phyloP scores from a whole-genome alignment of 306 rosid species.

The Cucurbita moschata region DNA sequence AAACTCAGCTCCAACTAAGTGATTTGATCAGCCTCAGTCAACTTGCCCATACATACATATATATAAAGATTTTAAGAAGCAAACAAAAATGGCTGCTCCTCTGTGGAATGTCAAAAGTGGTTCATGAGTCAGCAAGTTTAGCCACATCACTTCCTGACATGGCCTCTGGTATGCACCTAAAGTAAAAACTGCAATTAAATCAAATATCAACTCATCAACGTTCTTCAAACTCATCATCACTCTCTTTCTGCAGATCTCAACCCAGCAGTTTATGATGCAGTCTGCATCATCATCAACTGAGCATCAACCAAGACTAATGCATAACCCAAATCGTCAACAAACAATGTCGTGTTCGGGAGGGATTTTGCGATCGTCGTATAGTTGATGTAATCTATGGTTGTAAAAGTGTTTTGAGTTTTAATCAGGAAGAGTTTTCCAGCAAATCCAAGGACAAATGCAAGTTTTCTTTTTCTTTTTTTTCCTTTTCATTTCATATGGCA shows the following conservation, averaged over 20 bases:
- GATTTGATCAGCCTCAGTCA: constrained; percentile 35
- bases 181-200: not conserved
- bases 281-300: not conserved
- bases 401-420: not conserved
- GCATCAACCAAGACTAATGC: not conserved
- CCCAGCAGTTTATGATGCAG: not conserved
- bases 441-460: not conserved
- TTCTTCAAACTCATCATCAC: not conserved
- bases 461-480: not conserved
- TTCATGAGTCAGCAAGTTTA: constrained; percentile 28
- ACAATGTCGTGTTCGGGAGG: not conserved
- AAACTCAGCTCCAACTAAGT: constrained; percentile 60
- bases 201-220: not conserved
- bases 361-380: not conserved
- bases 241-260: not conserved
- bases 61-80: not conserved
- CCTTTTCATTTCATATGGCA: not conserved
- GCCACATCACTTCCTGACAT: constrained; percentile 33
- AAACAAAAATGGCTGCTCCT: not conserved
- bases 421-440: not conserved
- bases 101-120: constrained; percentile 17
- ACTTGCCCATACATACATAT: constrained; percentile 27
- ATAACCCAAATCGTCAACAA: not conserved
- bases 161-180: constrained; percentile 14
- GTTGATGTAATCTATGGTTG: not conserved